These are phyloP conservation scores for Phytophthora crassamura DNA, from an alignment of 352 stramenopile genomes.

Conservation along the genomic window DNA sequence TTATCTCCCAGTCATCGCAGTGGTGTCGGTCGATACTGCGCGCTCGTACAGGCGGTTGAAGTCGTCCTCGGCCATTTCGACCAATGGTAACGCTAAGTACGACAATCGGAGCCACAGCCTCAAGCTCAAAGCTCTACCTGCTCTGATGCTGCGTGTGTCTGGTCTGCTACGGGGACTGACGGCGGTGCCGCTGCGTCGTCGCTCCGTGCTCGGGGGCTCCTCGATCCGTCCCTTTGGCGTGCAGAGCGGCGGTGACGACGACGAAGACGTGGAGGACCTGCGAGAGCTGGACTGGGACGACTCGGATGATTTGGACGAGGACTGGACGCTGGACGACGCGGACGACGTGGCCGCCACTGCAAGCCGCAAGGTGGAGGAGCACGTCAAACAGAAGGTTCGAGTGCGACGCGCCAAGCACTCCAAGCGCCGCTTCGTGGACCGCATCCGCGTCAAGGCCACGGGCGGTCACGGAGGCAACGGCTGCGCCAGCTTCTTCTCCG, in stretches of 20 bases:
- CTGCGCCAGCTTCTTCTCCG: constrained; percentile 88
- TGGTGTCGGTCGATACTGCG: neutral
- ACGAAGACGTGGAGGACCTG: constrained; percentile 51
- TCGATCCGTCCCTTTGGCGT: constrained; percentile 20
- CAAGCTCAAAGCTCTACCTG: neutral
- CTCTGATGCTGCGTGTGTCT: constrained; percentile 63
- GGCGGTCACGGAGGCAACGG: constrained; percentile 90
- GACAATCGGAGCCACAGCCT: neutral
- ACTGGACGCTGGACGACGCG: constrained; percentile 37
- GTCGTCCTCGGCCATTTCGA: constrained; percentile 26
- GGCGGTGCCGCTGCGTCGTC: constrained; percentile 46
- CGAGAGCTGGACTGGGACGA: constrained; percentile 51
- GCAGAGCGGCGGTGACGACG: constrained; percentile 28
- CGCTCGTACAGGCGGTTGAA: constrained; percentile 43
- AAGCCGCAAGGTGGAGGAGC: constrained; percentile 69
- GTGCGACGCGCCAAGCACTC: constrained; percentile 85
- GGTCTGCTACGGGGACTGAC: constrained; percentile 58
- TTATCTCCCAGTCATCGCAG: neutral
- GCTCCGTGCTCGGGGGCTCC: constrained; percentile 16
- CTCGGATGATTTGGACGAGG: constrained; percentile 35
- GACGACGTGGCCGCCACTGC: constrained; percentile 31
- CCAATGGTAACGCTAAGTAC: constrained; percentile 12
- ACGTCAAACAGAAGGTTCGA: constrained; percentile 89
- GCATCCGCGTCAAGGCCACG: constrained; percentile 90
- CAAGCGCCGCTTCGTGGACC: constrained; percentile 91